Percentiles rank a stretch among this genome's conserved stretches.
These are phyloP conservation scores for Cucurbita ficifolia DNA, from an alignment of 306 rosid genomes.

Conservation along the genomic window DNA sequence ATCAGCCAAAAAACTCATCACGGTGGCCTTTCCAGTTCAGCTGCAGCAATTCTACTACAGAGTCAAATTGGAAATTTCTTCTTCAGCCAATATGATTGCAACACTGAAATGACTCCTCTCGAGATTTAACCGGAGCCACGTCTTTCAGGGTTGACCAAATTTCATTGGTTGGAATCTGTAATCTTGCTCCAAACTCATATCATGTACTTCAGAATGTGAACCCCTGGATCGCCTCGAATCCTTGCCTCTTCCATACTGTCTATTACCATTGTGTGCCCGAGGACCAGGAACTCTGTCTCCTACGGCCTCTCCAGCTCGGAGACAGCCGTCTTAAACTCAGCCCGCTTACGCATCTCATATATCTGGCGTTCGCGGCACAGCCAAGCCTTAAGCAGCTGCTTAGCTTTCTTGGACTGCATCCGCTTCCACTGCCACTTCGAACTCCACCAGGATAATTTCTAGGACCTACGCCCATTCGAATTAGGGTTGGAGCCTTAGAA, in stretches of 20 bases:
- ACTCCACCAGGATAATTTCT: conserved; percentile 88
- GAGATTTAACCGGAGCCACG: background rate
- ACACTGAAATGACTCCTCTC: background rate
- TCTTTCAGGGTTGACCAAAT: conserved; percentile 11
- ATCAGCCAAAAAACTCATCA: background rate
- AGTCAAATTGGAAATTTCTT: background rate
- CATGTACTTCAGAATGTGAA: conserved; percentile 38
- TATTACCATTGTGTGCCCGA: conserved; percentile 4
- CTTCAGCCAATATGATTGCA: background rate
- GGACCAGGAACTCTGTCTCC: conserved; percentile 34
- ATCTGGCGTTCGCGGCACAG: conserved; percentile 76
- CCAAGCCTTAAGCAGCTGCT: conserved; percentile 79
- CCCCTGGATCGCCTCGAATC: conserved; percentile 15
- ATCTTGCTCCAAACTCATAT: conserved; percentile 60
- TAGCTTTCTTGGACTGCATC: conserved; percentile 80
- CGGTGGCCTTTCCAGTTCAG: background rate
- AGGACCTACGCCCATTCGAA: conserved; percentile 99
- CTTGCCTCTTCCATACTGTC: conserved; percentile 11
- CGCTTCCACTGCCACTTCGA: conserved; percentile 98
- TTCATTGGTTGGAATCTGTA: conserved; percentile 25
- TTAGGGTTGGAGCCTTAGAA: conserved; percentile 20
- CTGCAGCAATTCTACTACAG: background rate
- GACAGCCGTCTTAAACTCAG: conserved; percentile 76
- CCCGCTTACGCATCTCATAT: conserved; percentile 93
- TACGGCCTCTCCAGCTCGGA: conserved; percentile 88